Conservation (phyloP, 441 rosid genomes). For the Metrosideros polymorpha region DNA sequence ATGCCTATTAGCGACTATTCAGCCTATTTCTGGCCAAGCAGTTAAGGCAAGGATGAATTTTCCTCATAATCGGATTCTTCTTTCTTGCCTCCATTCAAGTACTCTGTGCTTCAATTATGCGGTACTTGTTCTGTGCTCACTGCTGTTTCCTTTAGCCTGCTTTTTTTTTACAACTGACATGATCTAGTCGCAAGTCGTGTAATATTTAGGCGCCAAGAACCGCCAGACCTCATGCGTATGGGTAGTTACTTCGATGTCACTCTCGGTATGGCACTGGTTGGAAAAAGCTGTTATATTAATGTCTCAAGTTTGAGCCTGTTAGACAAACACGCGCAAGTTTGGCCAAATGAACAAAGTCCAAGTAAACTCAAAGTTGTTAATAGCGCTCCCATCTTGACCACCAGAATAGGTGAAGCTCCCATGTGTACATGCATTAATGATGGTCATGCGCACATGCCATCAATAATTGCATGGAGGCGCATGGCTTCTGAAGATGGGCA, state of each 20-base stretch:
- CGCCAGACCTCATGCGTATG: not conserved
- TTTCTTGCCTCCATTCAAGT: not conserved
- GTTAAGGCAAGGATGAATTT: not conserved
- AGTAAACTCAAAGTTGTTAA: too few species aligned
- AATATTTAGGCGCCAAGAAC: rapidly evolving
- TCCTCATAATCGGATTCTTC: not conserved
- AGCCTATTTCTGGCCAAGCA: not conserved
- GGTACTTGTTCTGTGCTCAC: rapidly evolving
- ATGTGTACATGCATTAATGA: too few species aligned
- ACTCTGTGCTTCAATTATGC: not conserved
- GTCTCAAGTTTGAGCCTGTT: too few species aligned
- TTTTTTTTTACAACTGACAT: not conserved
- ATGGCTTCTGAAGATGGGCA: too few species aligned
- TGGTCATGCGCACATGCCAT: too few species aligned
- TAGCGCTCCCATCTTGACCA: too few species aligned
- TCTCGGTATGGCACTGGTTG: not conserved
- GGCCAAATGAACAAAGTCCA: too few species aligned
- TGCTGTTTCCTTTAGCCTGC: not conserved
- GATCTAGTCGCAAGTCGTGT: not conserved
- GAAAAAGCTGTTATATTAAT: too few species aligned
- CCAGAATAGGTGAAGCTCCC: too few species aligned
- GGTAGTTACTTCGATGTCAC: not conserved
- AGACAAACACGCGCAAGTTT: too few species aligned
- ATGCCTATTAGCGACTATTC: not conserved
- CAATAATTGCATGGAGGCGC: too few species aligned